Conservation (phyloP, 1,284 basidiomycete species). For the Melampsora americana region DNA sequence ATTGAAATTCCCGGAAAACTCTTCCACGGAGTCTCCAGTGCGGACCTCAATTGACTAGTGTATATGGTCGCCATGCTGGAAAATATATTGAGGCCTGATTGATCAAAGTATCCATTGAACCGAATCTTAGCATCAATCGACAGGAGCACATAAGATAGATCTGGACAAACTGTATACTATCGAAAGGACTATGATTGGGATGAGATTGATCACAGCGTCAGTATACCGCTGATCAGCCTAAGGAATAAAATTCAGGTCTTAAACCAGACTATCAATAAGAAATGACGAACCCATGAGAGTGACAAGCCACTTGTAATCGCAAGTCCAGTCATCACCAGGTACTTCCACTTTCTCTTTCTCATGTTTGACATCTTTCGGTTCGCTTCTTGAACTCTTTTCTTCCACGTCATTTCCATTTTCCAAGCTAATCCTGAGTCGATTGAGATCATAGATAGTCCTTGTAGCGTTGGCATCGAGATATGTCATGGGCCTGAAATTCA, state of each 20-base stretch:
- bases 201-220: not conserved
- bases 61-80: not conserved
- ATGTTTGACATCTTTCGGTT: too few species aligned
- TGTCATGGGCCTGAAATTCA: slow-evolving; percentile 5
- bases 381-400: too few species aligned
- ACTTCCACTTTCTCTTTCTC: not conserved
- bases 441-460: not conserved
- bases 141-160: not conserved
- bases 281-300: slow-evolving; percentile 15
- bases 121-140: not conserved
- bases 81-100: slow-evolving; percentile 10
- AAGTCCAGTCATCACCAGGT: not conserved
- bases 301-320: slow-evolving; percentile 17
- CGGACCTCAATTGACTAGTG: not conserved
- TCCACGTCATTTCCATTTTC: too few species aligned
- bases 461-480: not conserved
- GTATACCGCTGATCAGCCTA: too few species aligned
- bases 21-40: slow-evolving; percentile 1
- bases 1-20: not conserved
- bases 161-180: slow-evolving; percentile 22
- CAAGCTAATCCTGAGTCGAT: not conserved
- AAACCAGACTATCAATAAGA: not conserved
- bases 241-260: not conserved
- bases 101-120: slow-evolving; percentile 1
- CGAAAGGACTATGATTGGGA: slow-evolving; percentile 10